A percentile compares a stretch with the other conserved stretches of the same genome.
Evolutionary conservation across 2,329 filamentous ascomycete species (phyloP).

Genomic region (Cladobotryum protrusum): DNA sequence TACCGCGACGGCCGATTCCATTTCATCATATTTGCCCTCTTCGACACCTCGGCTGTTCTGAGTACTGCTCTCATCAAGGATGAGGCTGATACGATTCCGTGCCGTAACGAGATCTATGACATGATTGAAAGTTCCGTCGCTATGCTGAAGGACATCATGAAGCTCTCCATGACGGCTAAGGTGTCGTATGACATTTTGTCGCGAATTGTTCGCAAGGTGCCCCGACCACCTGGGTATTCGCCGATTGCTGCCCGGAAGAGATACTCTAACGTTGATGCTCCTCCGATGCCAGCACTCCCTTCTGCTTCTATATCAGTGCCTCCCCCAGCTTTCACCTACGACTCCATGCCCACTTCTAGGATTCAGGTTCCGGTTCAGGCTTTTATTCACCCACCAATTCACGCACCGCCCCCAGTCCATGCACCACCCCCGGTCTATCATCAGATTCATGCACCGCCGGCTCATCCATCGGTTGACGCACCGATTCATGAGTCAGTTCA

Average conservation of each 20-base stretch:
- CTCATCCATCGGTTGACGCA: no score
- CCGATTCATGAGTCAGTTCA: no score
- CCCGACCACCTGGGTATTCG: slow-evolving; percentile 12
- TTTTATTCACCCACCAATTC: not conserved
- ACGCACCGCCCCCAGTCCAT: no score
- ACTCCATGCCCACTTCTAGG: not conserved
- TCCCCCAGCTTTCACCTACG: not conserved
- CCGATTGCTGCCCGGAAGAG: not conserved
- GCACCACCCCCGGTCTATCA: no score
- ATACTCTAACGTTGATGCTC: not conserved
- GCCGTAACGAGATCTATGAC: slow-evolving; percentile 32
- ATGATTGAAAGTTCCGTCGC: slow-evolving; percentile 30
- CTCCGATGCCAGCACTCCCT: not conserved
- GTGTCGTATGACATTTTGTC: slow-evolving; percentile 29
- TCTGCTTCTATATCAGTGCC: no score
- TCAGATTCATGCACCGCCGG: no score
- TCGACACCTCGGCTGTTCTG: slow-evolving; percentile 44
- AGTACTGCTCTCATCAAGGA: slow-evolving; percentile 47
- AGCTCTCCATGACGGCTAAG: slow-evolving; percentile 28
- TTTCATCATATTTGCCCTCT: slow-evolving; percentile 45
- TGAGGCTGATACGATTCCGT: slow-evolving; percentile 29
- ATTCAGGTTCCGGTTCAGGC: not conserved
- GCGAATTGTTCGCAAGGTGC: slow-evolving; percentile 24
- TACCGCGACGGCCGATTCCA: slow-evolving; percentile 44
- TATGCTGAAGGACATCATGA: slow-evolving; percentile 26